These are phyloP conservation scores for Cardamine occulta DNA, from an alignment of 345 rosid genomes.

Conservation along the genomic window DNA sequence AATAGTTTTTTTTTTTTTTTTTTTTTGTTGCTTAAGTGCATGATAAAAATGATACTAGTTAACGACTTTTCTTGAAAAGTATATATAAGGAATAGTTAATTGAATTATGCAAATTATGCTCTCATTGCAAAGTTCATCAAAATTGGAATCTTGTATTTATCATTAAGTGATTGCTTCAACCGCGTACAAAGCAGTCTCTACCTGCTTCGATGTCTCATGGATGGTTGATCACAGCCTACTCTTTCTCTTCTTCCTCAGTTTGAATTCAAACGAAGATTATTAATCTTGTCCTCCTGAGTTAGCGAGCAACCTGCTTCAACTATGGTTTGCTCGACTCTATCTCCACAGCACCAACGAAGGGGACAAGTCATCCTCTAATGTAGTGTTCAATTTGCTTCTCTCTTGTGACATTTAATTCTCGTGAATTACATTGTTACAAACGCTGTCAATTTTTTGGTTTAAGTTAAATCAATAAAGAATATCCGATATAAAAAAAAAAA, in stretches of 20 bases:
- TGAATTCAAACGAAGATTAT: constrained; percentile 36
- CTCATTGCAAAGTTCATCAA: constrained; percentile 50
- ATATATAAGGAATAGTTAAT: constrained; percentile 20
- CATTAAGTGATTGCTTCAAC: constrained; percentile 40
- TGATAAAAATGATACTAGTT: constrained; percentile 1
- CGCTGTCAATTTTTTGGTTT: not conserved
- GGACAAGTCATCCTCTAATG: not conserved
- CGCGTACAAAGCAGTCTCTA: constrained; percentile 38
- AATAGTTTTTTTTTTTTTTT: not conserved
- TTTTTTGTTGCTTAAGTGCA: not conserved
- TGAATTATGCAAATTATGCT: constrained; percentile 29
- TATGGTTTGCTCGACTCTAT: not conserved
- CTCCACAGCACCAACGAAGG: not conserved
- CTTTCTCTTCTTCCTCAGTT: constrained; percentile 33
- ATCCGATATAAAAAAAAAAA: not conserved
- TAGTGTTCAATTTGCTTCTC: not conserved
- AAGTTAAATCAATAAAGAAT: not conserved
- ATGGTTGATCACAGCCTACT: constrained; percentile 37
- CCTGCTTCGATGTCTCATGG: constrained; percentile 43
- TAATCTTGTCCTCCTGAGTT: not conserved
- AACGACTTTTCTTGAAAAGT: constrained; percentile 30
- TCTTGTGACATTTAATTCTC: not conserved
- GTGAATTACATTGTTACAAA: not conserved
- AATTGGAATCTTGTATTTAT: constrained; percentile 43
- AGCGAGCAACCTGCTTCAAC: constrained; percentile 1